Conservation (phyloP, 2,329 filamentous ascomycete species). For the Tricladium varicosporioides region DNA sequence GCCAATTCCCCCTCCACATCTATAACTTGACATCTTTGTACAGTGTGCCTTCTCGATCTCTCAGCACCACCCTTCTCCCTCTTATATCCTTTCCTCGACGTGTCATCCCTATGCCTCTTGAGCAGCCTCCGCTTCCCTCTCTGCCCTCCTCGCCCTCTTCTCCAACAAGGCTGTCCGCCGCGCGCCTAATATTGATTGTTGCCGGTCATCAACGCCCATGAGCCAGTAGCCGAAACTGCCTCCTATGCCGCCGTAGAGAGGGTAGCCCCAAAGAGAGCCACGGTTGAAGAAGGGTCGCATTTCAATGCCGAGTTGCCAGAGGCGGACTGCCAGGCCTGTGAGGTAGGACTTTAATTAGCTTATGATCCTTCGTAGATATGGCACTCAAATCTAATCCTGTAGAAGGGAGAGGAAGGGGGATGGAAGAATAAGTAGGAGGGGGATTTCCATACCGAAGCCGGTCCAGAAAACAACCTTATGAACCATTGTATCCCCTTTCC, state of each 20-base stretch:
- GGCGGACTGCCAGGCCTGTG: conserved; percentile 81
- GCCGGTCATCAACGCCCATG: conserved; percentile 81
- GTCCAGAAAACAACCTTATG: conserved; percentile 74
- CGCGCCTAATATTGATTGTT: conserved; percentile 73
- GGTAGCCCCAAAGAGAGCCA: conserved; percentile 86
- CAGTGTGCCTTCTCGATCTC: conserved; percentile 13
- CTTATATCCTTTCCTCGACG: no score
- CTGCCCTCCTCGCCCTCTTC: conserved; percentile 79
- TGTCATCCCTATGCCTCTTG: conserved; percentile 18
- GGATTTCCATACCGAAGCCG: conserved; percentile 75
- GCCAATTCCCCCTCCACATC: background rate
- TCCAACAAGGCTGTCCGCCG: conserved; percentile 80
- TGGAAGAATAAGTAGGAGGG: conserved; percentile 8
- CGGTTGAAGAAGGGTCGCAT: conserved; percentile 92
- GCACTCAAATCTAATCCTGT: no score
- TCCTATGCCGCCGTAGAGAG: conserved; percentile 79
- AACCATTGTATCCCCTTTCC: conserved; percentile 30
- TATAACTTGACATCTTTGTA: conserved; percentile 13
- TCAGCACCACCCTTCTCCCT: no score
- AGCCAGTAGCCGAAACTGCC: conserved; percentile 97
- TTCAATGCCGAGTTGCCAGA: conserved; percentile 98
- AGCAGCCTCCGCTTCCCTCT: conserved; percentile 54
- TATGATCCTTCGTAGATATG: background rate
- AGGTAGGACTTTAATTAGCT: conserved; percentile 22
- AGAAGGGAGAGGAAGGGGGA: no score